Evolutionary conservation across 1,284 basidiomycete species (phyloP).

Genomic region (Leccinum griseonigrum): DNA sequence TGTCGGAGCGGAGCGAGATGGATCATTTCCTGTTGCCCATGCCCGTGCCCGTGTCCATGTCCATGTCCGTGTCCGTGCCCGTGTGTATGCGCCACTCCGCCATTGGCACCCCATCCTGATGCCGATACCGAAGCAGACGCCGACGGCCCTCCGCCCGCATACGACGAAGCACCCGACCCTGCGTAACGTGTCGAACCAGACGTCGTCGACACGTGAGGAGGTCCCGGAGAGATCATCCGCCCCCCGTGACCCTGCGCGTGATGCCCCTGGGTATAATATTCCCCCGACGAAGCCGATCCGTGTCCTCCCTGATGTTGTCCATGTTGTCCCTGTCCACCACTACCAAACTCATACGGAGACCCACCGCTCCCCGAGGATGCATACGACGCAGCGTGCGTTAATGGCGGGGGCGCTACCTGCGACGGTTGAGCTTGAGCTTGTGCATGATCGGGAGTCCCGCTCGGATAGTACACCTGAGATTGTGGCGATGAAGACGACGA

Average conservation of each 20-base stretch:
- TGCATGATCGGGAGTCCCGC: constrained; percentile 12
- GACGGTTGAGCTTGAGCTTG: constrained; percentile 14
- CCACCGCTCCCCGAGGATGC: constrained; percentile 25
- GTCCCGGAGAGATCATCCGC: constrained; percentile 23
- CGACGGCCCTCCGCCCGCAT: constrained; percentile 8
- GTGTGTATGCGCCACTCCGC: constrained; percentile 8
- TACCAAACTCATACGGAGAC: constrained; percentile 27
- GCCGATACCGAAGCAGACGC: constrained; percentile 1
- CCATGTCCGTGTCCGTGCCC: constrained; percentile 1
- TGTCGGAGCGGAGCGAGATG: constrained; percentile 55
- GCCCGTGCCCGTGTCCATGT: background rate
- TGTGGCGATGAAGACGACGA: constrained; percentile 23
- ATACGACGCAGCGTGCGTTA: constrained; percentile 22
- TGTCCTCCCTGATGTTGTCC: background rate
- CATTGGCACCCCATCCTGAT: constrained; percentile 20
- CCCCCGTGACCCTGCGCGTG: constrained; percentile 19
- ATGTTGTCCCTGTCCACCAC: constrained; percentile 16
- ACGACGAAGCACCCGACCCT: constrained; percentile 10
- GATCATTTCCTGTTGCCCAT: constrained; percentile 42
- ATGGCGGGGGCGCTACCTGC: constrained; percentile 18
- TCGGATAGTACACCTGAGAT: constrained; percentile 25
- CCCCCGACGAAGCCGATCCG: constrained; percentile 20
- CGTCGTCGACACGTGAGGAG: constrained; percentile 16
- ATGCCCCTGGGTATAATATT: constrained; percentile 23
- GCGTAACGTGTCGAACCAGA: constrained; percentile 15